Evolutionary conservation across 2,329 filamentous ascomycete genomes (phyloP).

Genomic region (Calonectria pteridis): DNA sequence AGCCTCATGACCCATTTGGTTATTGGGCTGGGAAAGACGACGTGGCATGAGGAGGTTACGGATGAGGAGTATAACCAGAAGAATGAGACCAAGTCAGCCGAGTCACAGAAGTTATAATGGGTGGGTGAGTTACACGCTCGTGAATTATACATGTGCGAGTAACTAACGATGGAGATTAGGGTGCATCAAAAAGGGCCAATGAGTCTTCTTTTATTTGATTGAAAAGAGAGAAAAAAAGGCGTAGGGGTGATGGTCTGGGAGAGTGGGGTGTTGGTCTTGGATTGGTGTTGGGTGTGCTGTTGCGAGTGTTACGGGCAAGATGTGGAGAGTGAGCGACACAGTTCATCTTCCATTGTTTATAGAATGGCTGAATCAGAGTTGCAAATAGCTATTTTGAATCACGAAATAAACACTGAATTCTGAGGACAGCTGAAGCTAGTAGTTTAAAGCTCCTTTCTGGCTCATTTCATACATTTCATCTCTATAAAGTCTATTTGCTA

Average conservation of each 20-base stretch:
- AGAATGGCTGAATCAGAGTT: not conserved
- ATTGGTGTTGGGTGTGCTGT: not conserved
- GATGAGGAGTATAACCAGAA: slow-evolving; percentile 18
- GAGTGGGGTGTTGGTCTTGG: not conserved
- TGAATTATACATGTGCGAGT: not conserved
- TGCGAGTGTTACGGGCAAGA: not conserved
- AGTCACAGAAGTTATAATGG: not conserved
- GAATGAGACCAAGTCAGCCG: not conserved
- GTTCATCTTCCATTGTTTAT: not conserved
- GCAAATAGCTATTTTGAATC: not conserved
- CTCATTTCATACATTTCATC: not conserved
- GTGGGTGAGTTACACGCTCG: too few species aligned
- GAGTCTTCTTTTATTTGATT: not conserved
- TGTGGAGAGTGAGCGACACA: too few species aligned
- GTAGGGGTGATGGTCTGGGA: not conserved
- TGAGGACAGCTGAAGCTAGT: not conserved
- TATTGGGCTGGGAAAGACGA: slow-evolving; percentile 14
- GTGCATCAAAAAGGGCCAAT: not conserved
- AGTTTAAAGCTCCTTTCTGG: not conserved
- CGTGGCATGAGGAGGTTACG: slow-evolving; percentile 13
- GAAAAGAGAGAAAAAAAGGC: not conserved
- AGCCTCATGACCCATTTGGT: slow-evolving; percentile 14
- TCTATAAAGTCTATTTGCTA: not conserved
- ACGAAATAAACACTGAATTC: not conserved
- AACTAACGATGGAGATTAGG: not conserved